These are phyloP conservation scores for Leccinum subatratum DNA, from an alignment of 1,284 basidiomycete genomes.

Conservation along the genomic window DNA sequence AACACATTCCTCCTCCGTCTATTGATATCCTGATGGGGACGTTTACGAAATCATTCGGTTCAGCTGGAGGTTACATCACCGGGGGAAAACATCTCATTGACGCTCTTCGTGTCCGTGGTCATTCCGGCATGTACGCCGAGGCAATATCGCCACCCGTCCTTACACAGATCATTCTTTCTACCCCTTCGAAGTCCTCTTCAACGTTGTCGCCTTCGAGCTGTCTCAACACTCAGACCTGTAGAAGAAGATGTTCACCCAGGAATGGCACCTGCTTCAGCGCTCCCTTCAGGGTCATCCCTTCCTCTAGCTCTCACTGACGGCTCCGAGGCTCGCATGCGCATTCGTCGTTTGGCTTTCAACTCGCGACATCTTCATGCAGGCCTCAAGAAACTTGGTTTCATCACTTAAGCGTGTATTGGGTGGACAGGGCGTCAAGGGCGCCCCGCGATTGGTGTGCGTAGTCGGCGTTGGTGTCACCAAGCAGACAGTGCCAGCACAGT, in stretches of 20 bases:
- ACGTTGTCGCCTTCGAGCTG: slow-evolving; percentile 31
- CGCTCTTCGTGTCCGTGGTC: slow-evolving; percentile 75
- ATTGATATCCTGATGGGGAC: slow-evolving; percentile 98
- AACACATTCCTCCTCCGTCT: slow-evolving; percentile 71
- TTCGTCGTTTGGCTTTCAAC: slow-evolving; percentile 93
- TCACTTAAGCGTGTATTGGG: slow-evolving; percentile 58
- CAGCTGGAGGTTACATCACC: slow-evolving; percentile 93
- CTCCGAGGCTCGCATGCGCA: slow-evolving; percentile 74
- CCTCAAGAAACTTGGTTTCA: slow-evolving; percentile 91
- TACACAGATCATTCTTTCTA: slow-evolving; percentile 75
- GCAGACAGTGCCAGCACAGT: too few species aligned
- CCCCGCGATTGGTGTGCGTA: too few species aligned
- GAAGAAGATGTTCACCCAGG: slow-evolving; percentile 53
- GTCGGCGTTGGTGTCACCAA: too few species aligned
- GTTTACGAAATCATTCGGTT: slow-evolving; percentile 98
- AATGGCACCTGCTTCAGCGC: slow-evolving; percentile 54
- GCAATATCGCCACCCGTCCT: slow-evolving; percentile 88
- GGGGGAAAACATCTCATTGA: slow-evolving; percentile 80
- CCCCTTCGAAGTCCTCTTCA: slow-evolving; percentile 33
- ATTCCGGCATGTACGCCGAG: slow-evolving; percentile 87
- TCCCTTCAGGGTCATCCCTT: slow-evolving; percentile 72
- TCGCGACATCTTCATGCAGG: slow-evolving; percentile 86
- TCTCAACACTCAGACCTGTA: slow-evolving; percentile 28
- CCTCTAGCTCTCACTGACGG: slow-evolving; percentile 71
- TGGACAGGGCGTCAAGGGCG: too few species aligned